phyloP scores from a whole-genome alignment of 1,284 basidiomycete genomes.

The Rhodotorula glutinis region DNA sequence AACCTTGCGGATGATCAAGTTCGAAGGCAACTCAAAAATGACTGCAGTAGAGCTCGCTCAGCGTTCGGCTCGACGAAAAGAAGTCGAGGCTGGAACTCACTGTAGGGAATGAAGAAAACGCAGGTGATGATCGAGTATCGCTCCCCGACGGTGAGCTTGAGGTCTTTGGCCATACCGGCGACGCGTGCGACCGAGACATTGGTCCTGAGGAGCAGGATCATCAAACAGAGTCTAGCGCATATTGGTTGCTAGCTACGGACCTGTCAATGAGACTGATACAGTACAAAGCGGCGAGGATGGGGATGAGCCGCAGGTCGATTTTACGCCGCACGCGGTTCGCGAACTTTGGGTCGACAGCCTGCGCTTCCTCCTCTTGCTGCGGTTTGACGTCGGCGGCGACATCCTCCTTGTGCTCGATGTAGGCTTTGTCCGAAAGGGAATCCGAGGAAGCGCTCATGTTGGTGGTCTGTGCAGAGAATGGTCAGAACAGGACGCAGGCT shows the following conservation, averaged over 20 bases:
- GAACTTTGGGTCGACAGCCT: conserved; percentile 12
- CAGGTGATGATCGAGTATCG: conserved; percentile 44
- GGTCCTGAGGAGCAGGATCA: conserved; percentile 12
- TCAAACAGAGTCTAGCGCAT: too few species aligned
- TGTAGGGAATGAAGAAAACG: conserved; percentile 51
- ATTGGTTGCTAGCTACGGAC: too few species aligned
- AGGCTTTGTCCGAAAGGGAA: conserved; percentile 13
- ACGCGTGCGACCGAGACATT: conserved; percentile 47
- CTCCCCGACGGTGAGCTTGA: conserved; percentile 46
- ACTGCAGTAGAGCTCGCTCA: neutral
- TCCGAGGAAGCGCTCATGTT: conserved; percentile 12
- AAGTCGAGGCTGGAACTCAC: neutral
- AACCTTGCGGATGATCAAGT: conserved; percentile 47
- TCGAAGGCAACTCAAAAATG: conserved; percentile 39
- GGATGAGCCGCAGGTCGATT: conserved; percentile 48
- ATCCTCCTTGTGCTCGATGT: conserved; percentile 18
- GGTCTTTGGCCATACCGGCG: conserved; percentile 44
- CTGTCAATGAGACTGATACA: conserved; percentile 46
- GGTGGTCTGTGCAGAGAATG: too few species aligned
- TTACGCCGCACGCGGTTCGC: conserved; percentile 37
- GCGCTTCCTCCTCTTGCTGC: conserved; percentile 1
- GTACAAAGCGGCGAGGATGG: conserved; percentile 48
- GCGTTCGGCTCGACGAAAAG: too few species aligned
- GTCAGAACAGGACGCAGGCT: too few species aligned
- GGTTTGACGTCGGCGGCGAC: neutral